Evolutionary conservation across 441 rosid species (phyloP).

Genomic region (Erodium moschatum): DNA sequence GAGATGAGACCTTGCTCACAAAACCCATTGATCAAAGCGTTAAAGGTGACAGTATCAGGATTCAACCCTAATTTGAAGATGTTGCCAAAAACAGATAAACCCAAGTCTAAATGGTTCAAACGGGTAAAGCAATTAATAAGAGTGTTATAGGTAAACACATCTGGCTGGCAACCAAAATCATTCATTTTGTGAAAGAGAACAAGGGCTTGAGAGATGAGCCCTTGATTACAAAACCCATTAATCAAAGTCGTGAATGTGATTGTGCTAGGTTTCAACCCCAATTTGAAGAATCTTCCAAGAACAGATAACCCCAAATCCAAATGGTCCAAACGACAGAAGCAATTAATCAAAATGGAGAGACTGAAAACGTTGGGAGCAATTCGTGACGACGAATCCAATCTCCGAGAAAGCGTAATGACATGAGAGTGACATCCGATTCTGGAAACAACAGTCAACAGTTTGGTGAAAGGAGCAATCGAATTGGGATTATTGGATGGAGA

Average conservation of each 20-base stretch:
- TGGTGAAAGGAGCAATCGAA: background rate
- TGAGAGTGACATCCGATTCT: background rate
- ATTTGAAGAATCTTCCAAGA: background rate
- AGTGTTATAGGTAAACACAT: slow-evolving; percentile 17
- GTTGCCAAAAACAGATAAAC: too few species aligned
- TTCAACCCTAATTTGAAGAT: too few species aligned
- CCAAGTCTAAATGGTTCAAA: too few species aligned
- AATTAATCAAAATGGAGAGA: background rate
- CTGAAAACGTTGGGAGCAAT: background rate
- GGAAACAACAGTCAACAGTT: background rate
- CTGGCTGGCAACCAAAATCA: slow-evolving; percentile 5
- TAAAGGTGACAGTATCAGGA: too few species aligned
- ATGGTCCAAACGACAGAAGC: background rate
- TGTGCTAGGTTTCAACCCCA: background rate
- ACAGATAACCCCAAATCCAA: slow-evolving; percentile 1
- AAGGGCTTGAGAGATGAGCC: background rate
- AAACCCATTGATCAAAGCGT: too few species aligned
- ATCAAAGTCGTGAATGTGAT: slow-evolving; percentile 14
- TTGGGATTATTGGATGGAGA: background rate
- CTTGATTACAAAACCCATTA: slow-evolving; percentile 20
- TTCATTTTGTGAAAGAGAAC: background rate
- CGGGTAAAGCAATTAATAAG: slow-evolving; percentile 4
- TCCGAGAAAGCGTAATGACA: background rate
- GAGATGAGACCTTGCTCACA: too few species aligned
- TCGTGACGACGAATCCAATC: background rate